Evolutionary conservation across 805 yeast species (phyloP), one percentile per base, ranked within the genome.

Genomic region (Yamadazyma philogaea): DNA sequence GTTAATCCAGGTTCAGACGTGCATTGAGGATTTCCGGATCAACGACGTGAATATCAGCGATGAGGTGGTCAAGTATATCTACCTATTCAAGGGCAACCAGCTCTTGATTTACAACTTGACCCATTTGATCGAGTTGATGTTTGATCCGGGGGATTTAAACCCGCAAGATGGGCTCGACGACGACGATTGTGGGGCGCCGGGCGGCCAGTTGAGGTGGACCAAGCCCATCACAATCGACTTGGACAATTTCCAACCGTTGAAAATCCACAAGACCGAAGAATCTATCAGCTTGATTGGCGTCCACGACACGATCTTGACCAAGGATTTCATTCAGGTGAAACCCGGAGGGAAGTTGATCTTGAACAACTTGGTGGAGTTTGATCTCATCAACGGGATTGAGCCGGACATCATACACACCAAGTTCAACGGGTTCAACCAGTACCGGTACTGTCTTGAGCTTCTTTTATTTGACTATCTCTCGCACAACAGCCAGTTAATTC

Each of bases 371-470:
- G 66, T 78, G 34, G 76, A 75, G 49, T 69, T 70, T 48, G 77
- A 74, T 46, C 61, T 78, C 41, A 42, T 55, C 17, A 56, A 50
- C 22, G 63, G 60, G 6, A 45, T 55, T 8, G 56, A 61, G 27
- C 48, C 59, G 1, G 45, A 56, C 2, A 48, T 56, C 0, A 63
- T 70, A 20, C 63, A 60, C 39, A 50, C 51, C 20, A 66, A 64
- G 45, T 76, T 73, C 52, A 54, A 60, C 22, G 53, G 54, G 11
- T 75, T 71, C 50, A 60, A 61, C 17, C 73, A 70, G 43, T 77
- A 71, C 46, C 61, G 64, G 30, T 77, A 74, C 52, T 75, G 79
- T 40, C 54, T 78, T 31, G 82, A 78, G 50, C 54, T 76, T 22
- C 54, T 78, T 15, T 53, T 77, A 37, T 74, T 75, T 48, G 68